These are phyloP conservation scores for Wickerhamiella kurtzmanii DNA, from an alignment of 805 yeast species.

Conservation along the genomic window DNA sequence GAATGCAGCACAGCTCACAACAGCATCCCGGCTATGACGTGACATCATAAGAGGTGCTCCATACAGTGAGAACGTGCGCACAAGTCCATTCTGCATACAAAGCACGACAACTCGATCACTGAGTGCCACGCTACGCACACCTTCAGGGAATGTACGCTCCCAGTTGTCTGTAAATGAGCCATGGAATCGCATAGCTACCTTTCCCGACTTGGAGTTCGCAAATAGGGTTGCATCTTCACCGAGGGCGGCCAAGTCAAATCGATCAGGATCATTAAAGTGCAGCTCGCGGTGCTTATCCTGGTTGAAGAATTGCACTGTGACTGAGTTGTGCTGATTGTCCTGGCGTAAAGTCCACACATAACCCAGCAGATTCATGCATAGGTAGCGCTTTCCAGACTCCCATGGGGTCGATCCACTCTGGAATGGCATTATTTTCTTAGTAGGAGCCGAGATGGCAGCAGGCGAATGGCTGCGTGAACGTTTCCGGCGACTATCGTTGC, in stretches of 20 bases:
- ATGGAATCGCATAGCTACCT: slow-evolving; percentile 57
- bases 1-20: slow-evolving; percentile 57
- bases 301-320: slow-evolving; percentile 85
- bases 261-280: slow-evolving; percentile 64
- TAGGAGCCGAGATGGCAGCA: background rate
- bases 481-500: too few relatives aligned
- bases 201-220: slow-evolving; percentile 33
- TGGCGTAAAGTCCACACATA: slow-evolving; percentile 66
- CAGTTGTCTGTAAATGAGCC: slow-evolving; percentile 49
- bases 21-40: slow-evolving; percentile 41
- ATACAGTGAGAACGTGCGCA: slow-evolving; percentile 53
- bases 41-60: slow-evolving; percentile 57
- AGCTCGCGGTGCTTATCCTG: slow-evolving; percentile 61
- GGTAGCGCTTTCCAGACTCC: slow-evolving; percentile 52
- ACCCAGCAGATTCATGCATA: slow-evolving; percentile 70
- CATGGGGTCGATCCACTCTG: slow-evolving; percentile 88
- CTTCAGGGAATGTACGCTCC: slow-evolving; percentile 34
- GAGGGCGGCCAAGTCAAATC: slow-evolving; percentile 64
- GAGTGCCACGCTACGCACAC: slow-evolving; percentile 54
- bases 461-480: background rate
- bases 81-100: slow-evolving; percentile 64
- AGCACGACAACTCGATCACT: slow-evolving; percentile 47
- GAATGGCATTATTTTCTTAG: slow-evolving; percentile 34
- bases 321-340: slow-evolving; percentile 43
- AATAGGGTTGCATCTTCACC: slow-evolving; percentile 53